phyloP scores from a whole-genome alignment of 805 yeast species.

The Lipomyces sp. region DNA sequence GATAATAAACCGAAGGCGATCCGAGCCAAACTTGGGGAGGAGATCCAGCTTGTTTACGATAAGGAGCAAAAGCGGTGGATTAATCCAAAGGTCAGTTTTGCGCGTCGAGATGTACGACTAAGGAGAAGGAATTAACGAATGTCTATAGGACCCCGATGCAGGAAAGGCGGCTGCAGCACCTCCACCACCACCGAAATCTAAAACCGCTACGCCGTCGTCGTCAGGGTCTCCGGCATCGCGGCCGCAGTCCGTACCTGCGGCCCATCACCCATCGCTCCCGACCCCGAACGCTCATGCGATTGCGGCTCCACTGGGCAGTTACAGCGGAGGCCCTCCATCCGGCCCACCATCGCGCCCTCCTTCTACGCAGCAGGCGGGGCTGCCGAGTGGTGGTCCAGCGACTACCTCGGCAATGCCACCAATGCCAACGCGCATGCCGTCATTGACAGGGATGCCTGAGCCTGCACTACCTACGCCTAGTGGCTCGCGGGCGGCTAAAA shows the following conservation, averaged over 20 bases:
- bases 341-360: conserved; percentile 11
- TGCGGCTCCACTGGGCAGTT: too few relatives aligned
- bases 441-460: conserved; percentile 17
- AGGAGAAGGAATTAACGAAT: background rate
- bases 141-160: conserved; percentile 12
- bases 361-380: conserved; percentile 1
- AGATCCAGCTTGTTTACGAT: conserved; percentile 71
- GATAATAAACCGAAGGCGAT: conserved; percentile 63
- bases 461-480: conserved; percentile 5
- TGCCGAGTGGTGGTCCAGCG: too few relatives aligned
- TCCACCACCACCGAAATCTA: conserved; percentile 23
- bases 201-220: conserved; percentile 4
- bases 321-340: background rate
- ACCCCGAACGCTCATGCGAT: too few relatives aligned
- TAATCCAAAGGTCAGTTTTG: conserved; percentile 55
- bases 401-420: conserved; percentile 10
- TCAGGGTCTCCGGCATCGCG: background rate
- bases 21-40: conserved; percentile 82
- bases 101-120: background rate
- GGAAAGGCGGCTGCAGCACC: conserved; percentile 19
- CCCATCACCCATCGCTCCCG: background rate
- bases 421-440: conserved; percentile 7
- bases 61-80: conserved; percentile 86
- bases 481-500: conserved; percentile 15
- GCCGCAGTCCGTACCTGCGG: background rate